These are phyloP conservation scores for Meyerozyma athensensis DNA, from an alignment of 1,139 yeast genomes.

Conservation along the genomic window DNA sequence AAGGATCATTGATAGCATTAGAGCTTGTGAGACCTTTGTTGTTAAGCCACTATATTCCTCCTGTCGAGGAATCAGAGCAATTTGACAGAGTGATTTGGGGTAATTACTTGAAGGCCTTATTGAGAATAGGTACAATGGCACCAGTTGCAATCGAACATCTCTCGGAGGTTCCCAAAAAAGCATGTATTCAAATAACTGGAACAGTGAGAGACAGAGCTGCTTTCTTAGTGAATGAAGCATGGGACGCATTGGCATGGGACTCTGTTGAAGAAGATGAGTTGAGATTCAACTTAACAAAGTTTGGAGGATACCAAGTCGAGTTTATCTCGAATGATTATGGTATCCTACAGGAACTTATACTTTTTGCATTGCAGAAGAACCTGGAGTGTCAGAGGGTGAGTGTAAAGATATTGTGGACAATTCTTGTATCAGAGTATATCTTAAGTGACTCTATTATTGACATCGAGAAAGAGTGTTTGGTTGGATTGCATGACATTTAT, in stretches of 20 bases:
- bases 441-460: conserved; percentile 56
- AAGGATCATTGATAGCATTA: conserved; percentile 54
- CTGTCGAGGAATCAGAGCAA: conserved; percentile 41
- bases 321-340: conserved; percentile 57
- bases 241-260: conserved; percentile 75
- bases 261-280: conserved; percentile 53
- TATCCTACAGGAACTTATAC: conserved; percentile 60
- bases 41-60: conserved; percentile 51
- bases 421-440: conserved; percentile 62
- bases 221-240: conserved; percentile 49
- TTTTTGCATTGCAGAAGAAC: conserved; percentile 68
- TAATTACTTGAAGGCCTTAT: conserved; percentile 53
- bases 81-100: conserved; percentile 63
- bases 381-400: conserved; percentile 60
- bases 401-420: conserved; percentile 66
- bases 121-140: conserved; percentile 49
- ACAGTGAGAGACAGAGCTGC: conserved; percentile 63
- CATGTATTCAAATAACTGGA: conserved; percentile 60
- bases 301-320: conserved; percentile 72
- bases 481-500: conserved; percentile 64
- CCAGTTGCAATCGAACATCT: conserved; percentile 62
- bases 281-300: conserved; percentile 57
- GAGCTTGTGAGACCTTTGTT: conserved; percentile 56
- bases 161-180: conserved; percentile 69
- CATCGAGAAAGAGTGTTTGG: conserved; percentile 58